Base-by-base conservation (phyloP, 1,284 basidiomycete genomes). In the Puccinia triticina region DNA sequence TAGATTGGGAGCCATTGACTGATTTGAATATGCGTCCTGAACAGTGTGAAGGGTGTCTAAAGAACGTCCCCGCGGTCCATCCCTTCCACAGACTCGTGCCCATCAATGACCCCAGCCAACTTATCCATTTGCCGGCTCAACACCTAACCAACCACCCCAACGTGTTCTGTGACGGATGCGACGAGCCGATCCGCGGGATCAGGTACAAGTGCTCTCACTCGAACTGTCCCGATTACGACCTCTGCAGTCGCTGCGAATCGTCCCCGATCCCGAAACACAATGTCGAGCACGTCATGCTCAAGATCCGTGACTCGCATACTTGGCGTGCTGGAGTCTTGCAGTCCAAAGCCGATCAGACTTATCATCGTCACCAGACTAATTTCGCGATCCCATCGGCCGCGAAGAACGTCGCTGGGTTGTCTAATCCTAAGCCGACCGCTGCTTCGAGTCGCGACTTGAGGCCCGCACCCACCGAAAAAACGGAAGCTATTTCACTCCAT, bases 191-290 rank as follows among this genome's bases (percentile, higher is more conserved):
- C 77, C 91, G 91, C 61, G 77, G 83, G 66, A 18, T 84, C 0
- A 84, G 88, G 29, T 88, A 86, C 87, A 88, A 94, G 92, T 96
- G 94, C 87, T 91, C 93, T 90, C 92, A 95, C 86, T 90, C 91
- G 23, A 87, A 89, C 23, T 96, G 94, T 87, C 90, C 90, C 0
- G 93, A 96, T 87, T 95, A 92, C 84, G 94, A 96, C 85, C 89
- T 96, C 23, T 96, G 94, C 88, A 90, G 90, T 84, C 88, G 88
- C 82, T 96, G 94, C 87, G 94, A 96, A 88, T 91, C 93, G 0
- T 88, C 91, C 75, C 94, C 94, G 0, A 93, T 93, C 83, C 87
- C 91, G 4, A 89, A 92, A 14, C 94, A 96, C 86, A 93, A 93
- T 0, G 84, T 87, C 10, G 90, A 88, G 57, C 94, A 96, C 86